Base-by-base conservation (phyloP, 1,139 yeast species). In the Chernovozyma sophiae-reginae region DNA sequence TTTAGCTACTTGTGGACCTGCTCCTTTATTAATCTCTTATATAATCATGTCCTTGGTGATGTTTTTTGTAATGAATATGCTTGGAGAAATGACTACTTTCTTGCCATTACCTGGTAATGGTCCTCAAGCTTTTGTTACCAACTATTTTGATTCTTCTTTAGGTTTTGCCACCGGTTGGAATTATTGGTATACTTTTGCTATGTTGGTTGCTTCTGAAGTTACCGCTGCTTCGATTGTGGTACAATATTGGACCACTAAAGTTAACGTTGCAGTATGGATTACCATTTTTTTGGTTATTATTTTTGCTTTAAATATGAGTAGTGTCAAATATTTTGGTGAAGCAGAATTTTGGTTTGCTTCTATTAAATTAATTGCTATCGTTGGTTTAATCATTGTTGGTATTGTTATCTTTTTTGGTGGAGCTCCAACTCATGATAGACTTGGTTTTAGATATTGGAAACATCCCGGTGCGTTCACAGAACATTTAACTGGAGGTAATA, bases 331-430 rank as follows among this genome's bases (percentile, higher is more conserved):
- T 33, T 80, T 76, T 48, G 86, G 86, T 26, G 86, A 81, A 49
- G 63, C 80, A 7, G 86, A 81, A 52, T 81, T 77, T 51, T 77
- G 79, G 75, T 66, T 81, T 43, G 86, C 89, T 0, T 59, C 79
- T 24, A 60, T 81, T 40, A 82, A 68, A 41, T 55, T 68, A 43
- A 50, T 66, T 35, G 58, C 68, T 4, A 57, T 66, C 34, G 47
- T 58, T 3, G 71, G 71, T 3, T 58, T 68, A 42, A 63, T 68
- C 36, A 63, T 68, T 30, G 52, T 65, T 38, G 72, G 73, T n/a
- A 58, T 60, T 50, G 74, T 60, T 47, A 58, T 59, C 43, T 73
- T 56, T 47, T 68, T 68, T 44, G 78, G 78, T 19, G 78, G 77
- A 25, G 76, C 72, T 32, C 84, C 84, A 35, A 64, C 67, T 34